These are phyloP conservation scores for Plasmodium relictum DNA, from an alignment of 169 alveolate species.

Conservation along the genomic window DNA sequence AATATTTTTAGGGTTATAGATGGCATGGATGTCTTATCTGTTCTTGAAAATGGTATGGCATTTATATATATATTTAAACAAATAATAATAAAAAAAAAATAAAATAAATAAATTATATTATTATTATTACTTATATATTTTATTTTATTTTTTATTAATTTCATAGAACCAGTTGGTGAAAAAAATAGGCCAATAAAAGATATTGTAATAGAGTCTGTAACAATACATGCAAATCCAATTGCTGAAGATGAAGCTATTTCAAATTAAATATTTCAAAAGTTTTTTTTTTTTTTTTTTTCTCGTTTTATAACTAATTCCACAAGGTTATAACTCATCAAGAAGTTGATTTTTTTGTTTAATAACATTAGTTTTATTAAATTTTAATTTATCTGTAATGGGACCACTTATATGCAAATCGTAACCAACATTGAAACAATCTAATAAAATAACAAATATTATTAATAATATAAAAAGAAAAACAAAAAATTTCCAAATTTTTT, in stretches of 20 bases:
- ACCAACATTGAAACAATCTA: slow-evolving; percentile 74
- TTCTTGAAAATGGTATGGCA: slow-evolving; percentile 88
- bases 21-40: slow-evolving; percentile 93
- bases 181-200: slow-evolving; percentile 89
- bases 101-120: background rate
- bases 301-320: background rate
- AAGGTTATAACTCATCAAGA: background rate
- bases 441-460: slow-evolving; percentile 13
- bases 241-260: slow-evolving; percentile 87
- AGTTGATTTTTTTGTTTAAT: background rate
- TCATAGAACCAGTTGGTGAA: slow-evolving; percentile 88
- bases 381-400: background rate
- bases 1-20: slow-evolving; percentile 87
- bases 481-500: slow-evolving; percentile 19
- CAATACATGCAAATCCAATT: slow-evolving; percentile 93
- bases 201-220: slow-evolving; percentile 82
- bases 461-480: slow-evolving; percentile 5
- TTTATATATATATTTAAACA: background rate
- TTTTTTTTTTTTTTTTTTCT: background rate
- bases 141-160: background rate
- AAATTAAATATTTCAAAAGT: background rate
- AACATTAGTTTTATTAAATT: background rate
- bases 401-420: slow-evolving; percentile 46
- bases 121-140: background rate
- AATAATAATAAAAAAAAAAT: background rate